Percentiles rank a stretch among this genome's conserved stretches.
Evolutionary conservation across 345 rosid genomes (phyloP).

Genomic region (Dimocarpus longan): DNA sequence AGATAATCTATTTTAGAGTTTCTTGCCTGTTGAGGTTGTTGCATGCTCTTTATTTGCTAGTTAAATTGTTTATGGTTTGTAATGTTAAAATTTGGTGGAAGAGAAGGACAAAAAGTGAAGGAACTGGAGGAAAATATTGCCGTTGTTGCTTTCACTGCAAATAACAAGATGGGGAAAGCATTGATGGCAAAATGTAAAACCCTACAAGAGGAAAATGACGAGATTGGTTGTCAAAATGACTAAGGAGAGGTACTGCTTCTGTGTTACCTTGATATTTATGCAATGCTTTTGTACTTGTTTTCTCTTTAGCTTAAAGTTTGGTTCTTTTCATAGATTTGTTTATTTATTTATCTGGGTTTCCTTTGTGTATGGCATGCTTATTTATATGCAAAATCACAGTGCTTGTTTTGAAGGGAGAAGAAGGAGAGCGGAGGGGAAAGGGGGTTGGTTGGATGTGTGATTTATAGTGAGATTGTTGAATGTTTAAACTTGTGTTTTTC

Average conservation of each 20-base stretch:
- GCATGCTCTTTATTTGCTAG: background rate
- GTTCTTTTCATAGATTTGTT: background rate
- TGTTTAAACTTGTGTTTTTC: background rate
- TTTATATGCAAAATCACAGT: background rate
- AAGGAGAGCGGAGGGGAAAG: background rate
- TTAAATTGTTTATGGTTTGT: too few relatives aligned
- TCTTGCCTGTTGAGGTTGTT: background rate
- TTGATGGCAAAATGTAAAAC: conserved; percentile 95
- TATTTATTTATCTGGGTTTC: background rate
- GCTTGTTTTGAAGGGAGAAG: background rate
- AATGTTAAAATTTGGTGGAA: conserved; percentile 78
- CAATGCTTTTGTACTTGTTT: background rate
- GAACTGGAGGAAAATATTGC: conserved; percentile 91
- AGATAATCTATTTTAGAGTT: background rate
- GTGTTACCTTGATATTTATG: background rate
- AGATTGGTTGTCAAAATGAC: conserved; percentile 91
- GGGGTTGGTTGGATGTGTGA: background rate
- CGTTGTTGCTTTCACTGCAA: conserved; percentile 85
- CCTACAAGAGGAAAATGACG: conserved; percentile 94
- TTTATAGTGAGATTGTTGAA: background rate
- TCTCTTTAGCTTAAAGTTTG: background rate
- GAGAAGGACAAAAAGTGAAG: conserved; percentile 93
- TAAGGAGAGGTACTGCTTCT: conserved; percentile 82
- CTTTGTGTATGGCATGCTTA: conserved; percentile 4
- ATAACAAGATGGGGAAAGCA: conserved; percentile 93